These are phyloP conservation scores for Clavispora vitiphila DNA, from an alignment of 805 yeast genomes.

Conservation along the genomic window DNA sequence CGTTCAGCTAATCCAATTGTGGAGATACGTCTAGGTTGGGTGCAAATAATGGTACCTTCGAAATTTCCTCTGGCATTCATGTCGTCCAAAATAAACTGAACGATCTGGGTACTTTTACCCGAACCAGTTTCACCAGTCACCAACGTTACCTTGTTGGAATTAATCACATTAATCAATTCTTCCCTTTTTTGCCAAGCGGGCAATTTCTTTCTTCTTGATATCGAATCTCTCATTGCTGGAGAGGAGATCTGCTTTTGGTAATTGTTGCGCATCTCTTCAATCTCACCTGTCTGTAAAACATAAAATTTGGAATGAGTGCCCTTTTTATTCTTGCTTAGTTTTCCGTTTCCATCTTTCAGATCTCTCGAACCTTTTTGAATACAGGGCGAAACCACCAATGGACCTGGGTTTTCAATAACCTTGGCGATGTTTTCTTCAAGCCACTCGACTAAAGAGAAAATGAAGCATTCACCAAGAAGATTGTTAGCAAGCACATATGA, in stretches of 20 bases:
- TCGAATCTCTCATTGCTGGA: conserved; percentile 28
- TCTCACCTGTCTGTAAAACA: conserved; percentile 1
- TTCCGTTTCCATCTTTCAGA: not conserved
- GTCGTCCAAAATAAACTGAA: conserved; percentile 79
- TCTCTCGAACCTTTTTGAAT: conserved; percentile 5
- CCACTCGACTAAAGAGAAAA: conserved; percentile 74
- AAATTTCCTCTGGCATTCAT: conserved; percentile 46
- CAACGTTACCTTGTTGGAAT: conserved; percentile 58
- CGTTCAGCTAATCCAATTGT: conserved; percentile 93
- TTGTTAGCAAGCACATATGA: conserved; percentile 37
- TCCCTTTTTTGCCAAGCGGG: conserved; percentile 82
- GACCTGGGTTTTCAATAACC: conserved; percentile 72
- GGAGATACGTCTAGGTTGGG: conserved; percentile 95
- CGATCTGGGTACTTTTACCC: conserved; percentile 93
- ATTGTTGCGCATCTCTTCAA: conserved; percentile 1
- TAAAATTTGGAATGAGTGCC: not conserved
- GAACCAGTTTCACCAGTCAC: conserved; percentile 98
- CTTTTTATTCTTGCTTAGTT: not conserved
- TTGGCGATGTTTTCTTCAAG: conserved; percentile 54
- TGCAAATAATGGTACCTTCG: conserved; percentile 65
- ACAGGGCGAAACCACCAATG: conserved; percentile 29
- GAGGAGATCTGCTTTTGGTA: conserved; percentile 4
- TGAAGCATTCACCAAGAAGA: conserved; percentile 63
- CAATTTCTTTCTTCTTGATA: conserved; percentile 46
- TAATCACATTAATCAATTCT: conserved; percentile 52